Evolutionary conservation across 2,329 filamentous ascomycete species (phyloP).

Genomic region (Pseudogymnoascus sp.): DNA sequence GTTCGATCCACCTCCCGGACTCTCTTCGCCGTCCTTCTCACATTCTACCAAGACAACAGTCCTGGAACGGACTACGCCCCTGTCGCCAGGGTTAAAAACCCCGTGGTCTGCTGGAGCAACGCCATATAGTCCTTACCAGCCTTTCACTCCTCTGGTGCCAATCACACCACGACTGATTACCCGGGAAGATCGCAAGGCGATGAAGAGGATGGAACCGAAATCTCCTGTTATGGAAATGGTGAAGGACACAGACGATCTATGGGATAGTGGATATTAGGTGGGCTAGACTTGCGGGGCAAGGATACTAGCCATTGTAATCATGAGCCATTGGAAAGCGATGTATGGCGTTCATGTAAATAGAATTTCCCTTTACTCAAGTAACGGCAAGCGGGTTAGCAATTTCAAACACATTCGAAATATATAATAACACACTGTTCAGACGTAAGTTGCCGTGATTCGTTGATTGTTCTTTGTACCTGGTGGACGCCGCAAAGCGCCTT

Average conservation of each 20-base stretch:
- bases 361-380: constrained; percentile 5
- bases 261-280: constrained; percentile 36
- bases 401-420: background rate
- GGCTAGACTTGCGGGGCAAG: background rate
- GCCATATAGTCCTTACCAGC: constrained; percentile 74
- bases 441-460: background rate
- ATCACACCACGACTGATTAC: constrained; percentile 70
- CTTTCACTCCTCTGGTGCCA: constrained; percentile 66
- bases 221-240: constrained; percentile 58
- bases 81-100: constrained; percentile 52
- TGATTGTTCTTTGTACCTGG: background rate
- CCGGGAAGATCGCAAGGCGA: constrained; percentile 61
- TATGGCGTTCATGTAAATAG: constrained; percentile 1
- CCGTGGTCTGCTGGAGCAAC: constrained; percentile 55
- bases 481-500: background rate
- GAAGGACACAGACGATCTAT: constrained; percentile 53
- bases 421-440: background rate
- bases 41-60: constrained; percentile 56
- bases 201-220: constrained; percentile 56
- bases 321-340: background rate
- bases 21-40: constrained; percentile 38
- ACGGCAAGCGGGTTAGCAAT: background rate
- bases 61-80: constrained; percentile 47
- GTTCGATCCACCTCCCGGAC: constrained; percentile 50
- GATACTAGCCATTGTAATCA: background rate